Evolutionary conservation across 2,329 filamentous ascomycete species (phyloP), one percentile per base, ranked within the genome.

Genomic region (Talaromyces verruculosus): DNA sequence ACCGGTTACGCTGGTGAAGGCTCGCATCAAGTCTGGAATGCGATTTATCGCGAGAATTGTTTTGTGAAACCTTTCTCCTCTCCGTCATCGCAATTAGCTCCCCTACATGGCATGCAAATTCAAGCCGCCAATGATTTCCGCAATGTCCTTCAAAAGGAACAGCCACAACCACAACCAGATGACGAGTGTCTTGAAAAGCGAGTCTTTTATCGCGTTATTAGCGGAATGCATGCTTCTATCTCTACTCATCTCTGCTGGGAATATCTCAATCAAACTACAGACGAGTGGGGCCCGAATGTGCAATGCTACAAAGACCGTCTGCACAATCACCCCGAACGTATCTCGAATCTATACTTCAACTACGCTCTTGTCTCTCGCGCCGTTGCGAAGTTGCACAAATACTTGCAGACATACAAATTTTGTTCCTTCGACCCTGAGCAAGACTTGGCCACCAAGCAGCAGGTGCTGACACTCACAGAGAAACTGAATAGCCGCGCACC

Each of bases 321-420:
- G 17, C 91, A 97, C 78, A 83, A 85, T 25, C 88, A 91, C 76
- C 92, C 94, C 0, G 95, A 99, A 71, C 91, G 94, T 67, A 91
- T 99, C 74, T 95, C 93, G 71, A 99, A 99, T 78, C 85, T 99
- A 60, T 99, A 99, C 83, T 99, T 99, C 83, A 98, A 99, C 85
- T 99, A 97, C 75, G 95, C 95, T 0, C 85, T 99, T n/a, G 85
- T 99, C 47, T 90, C 94, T 30, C 91, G 95, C 60, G 95, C 95
- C 13, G 87, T 98, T 47, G 91, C 92, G 63, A 99, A 99, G 80
- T 86, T 98, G 8, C 91, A 90, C 13, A 91, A 91, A 28, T 89
- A 93, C 71, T 84, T 98, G 10, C 83, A 89, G 69, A 83, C 87
- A 68, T 98, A 98, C 81, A 95, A 91, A 0, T 99, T 97, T 78